phyloP scores from a whole-genome alignment of 257 asterid species.

The Ajuga chamaepitys region DNA sequence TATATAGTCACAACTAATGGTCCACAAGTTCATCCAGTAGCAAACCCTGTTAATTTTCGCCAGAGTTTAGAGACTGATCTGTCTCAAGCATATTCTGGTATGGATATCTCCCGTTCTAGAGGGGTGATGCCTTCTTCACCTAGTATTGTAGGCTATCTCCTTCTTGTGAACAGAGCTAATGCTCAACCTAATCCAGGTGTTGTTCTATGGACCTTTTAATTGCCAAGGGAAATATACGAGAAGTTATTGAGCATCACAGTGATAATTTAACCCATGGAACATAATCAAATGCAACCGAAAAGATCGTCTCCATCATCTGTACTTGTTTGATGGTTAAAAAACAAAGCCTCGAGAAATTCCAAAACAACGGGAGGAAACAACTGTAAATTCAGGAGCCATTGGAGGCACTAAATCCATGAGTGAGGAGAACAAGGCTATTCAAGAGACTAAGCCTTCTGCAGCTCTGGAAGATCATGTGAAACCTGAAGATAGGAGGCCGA shows the following conservation, averaged over 20 bases:
- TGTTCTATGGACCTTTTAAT: constrained; percentile 20
- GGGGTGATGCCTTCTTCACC: constrained; percentile 19
- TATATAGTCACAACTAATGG: constrained; percentile 17
- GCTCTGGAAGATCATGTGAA: constrained; percentile 34
- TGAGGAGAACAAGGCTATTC: constrained; percentile 26
- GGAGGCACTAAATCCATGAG: constrained; percentile 17
- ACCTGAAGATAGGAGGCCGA: constrained; percentile 37
- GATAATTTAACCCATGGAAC: not conserved
- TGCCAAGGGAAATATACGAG: constrained; percentile 24
- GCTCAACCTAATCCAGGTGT: constrained; percentile 19
- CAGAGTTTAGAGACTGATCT: constrained; percentile 36
- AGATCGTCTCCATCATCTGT: constrained; percentile 24
- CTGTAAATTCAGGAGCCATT: constrained; percentile 23
- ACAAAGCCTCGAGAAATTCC: constrained; percentile 23
- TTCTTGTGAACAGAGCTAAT: constrained; percentile 2
- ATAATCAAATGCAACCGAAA: constrained; percentile 27
- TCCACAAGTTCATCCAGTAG: constrained; percentile 22
- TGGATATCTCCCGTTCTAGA: constrained; percentile 23
- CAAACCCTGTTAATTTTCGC: constrained; percentile 23
- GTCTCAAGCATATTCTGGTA: constrained; percentile 29
- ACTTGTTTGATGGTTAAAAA: constrained; percentile 18
- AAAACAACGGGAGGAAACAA: constrained; percentile 24
- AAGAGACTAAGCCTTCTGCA: constrained; percentile 35
- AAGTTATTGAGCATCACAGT: constrained; percentile 20
- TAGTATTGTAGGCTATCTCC: constrained; percentile 12